Base-by-base conservation (phyloP, 305 asterid species). In the Fraxinus velutina region DNA sequence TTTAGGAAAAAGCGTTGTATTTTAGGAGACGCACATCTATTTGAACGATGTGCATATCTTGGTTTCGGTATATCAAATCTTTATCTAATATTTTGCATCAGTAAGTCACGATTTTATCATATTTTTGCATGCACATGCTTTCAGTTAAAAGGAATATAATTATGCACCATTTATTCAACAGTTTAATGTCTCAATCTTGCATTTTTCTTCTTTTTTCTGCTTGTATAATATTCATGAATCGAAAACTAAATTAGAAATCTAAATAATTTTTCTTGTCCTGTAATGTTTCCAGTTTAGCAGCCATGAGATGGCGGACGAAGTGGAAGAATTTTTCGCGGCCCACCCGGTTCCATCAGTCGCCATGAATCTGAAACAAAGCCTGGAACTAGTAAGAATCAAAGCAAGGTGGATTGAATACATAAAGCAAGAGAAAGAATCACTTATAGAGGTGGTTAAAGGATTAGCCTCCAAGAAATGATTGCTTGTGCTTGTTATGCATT, bases 391-490 rank as follows among this genome's bases (percentile, higher is more conserved):
- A 42, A 79, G 88, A 73, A 85, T 87, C 77, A 85, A 87, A 81
- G 87, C 88, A 55, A 83, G 85, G 82, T 84, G 88, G 87, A 80
- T 80, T n/a, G 70, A 85, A 79, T 80, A 83, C 60, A 79, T 85
- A 76, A 85, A 76, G 80, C 34, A 78, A 66, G 88, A 87, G 21
- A 9, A 62, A 36, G 27, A 73, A 17, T 19, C 75, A 60, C 73
- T 87, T 17, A 71, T 1, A 17, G 87, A 47, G 33, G 68, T 27
- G 37, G 15, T 13, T 13, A 13, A 47, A n/a, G 19, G 57, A 47
- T 47, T 47, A 47, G 57, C 55, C 17, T 44, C 17, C 55, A 44
- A 44, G 4, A 15, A 60, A 78, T 78, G 57, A 78, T 78, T 39
- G 15, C 50, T 12, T 39, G 15, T 29, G 68, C 68, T 60, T 19